Conservation (phyloP, 1,284 basidiomycete species). For the Amylostereum areolatum region DNA sequence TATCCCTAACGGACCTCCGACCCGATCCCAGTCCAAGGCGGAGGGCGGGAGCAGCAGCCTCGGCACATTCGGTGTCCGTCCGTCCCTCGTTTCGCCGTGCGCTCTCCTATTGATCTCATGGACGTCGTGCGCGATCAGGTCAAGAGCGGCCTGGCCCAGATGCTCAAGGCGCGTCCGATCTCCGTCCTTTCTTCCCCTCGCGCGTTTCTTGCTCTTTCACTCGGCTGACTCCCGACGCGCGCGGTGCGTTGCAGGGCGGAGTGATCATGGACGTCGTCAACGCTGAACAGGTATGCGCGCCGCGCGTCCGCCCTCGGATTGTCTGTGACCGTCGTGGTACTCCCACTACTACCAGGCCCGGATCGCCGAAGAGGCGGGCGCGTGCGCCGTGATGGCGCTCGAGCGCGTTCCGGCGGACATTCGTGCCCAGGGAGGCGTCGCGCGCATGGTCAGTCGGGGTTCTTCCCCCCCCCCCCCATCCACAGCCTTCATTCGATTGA, state of each 20-base stretch:
- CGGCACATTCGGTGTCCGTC: conserved; percentile 76
- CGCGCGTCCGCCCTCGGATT: background rate
- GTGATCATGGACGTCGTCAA: conserved; percentile 94
- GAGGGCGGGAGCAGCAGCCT: conserved; percentile 53
- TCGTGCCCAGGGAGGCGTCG: conserved; percentile 83
- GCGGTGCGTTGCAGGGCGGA: conserved; percentile 48
- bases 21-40: conserved; percentile 48
- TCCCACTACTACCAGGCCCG: conserved; percentile 57
- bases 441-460: conserved; percentile 71
- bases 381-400: conserved; percentile 96
- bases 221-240: too few relatives aligned
- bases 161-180: conserved; percentile 70
- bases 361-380: conserved; percentile 96
- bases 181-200: conserved; percentile 1
- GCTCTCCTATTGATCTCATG: too few relatives aligned
- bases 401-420: conserved; percentile 98
- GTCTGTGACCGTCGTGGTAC: conserved; percentile 15
- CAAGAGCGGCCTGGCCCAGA: conserved; percentile 91
- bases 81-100: conserved; percentile 1
- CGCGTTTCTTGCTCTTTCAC: conserved; percentile 5
- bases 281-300: conserved; percentile 58
- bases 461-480: conserved; percentile 2
- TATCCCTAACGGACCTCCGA: conserved; percentile 28
- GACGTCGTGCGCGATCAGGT: conserved; percentile 40
- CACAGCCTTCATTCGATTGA: background rate